Percentiles rank a stretch among this genome's conserved stretches.
Evolutionary conservation across 331 rosid genomes (phyloP).

Genomic region (Cydonia oblonga): DNA sequence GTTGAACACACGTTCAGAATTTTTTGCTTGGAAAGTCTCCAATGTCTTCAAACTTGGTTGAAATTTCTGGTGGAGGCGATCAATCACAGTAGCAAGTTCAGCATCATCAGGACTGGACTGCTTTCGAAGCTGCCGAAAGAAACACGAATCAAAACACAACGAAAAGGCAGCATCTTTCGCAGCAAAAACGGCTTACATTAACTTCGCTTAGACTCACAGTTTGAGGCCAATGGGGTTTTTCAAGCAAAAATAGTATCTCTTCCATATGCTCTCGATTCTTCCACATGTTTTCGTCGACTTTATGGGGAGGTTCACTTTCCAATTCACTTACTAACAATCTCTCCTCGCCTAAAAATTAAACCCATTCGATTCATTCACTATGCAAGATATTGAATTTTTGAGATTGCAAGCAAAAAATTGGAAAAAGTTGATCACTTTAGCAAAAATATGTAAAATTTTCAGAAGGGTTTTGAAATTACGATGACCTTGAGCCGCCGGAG

Average conservation of each 20-base stretch:
- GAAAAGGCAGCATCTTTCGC: not conserved
- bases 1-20: slow-evolving; percentile 77
- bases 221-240: slow-evolving; percentile 56
- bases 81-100: slow-evolving; percentile 33
- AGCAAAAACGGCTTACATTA: not conserved
- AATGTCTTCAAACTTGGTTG: slow-evolving; percentile 33
- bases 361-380: not conserved
- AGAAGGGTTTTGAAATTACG: not conserved
- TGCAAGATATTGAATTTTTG: not conserved
- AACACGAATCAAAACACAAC: not conserved
- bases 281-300: slow-evolving; percentile 97
- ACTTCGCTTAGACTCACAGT: slow-evolving; percentile 29
- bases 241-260: slow-evolving; percentile 62
- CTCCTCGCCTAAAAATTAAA: slow-evolving; percentile 52
- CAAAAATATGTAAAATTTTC: not conserved
- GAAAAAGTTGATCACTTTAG: not conserved
- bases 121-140: slow-evolving; percentile 47
- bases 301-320: slow-evolving; percentile 62
- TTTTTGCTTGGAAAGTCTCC: slow-evolving; percentile 69
- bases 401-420: not conserved
- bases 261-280: slow-evolving; percentile 88
- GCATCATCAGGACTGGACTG: slow-evolving; percentile 35
- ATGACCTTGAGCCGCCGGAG: slow-evolving; percentile 46
- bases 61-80: slow-evolving; percentile 45
- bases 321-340: slow-evolving; percentile 40